Percentiles rank a stretch among this genome's conserved stretches.
Evolutionary conservation across 2,329 filamentous ascomycete species (phyloP).

Genomic region (Aureobasidium namibiae): DNA sequence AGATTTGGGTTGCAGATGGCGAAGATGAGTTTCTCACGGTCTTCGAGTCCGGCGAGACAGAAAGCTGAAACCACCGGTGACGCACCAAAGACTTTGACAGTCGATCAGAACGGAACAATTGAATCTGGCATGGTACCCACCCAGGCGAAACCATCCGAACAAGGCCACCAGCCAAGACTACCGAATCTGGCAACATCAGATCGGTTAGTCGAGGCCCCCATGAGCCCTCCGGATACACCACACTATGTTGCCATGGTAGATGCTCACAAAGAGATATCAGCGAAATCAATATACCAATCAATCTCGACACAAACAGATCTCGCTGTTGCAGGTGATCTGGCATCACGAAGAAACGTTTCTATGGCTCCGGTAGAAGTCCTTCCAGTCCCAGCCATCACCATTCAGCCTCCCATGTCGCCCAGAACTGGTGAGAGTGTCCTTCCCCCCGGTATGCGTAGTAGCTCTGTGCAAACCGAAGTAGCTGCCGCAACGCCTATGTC

Average conservation of each 20-base stretch:
- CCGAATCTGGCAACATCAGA: not conserved
- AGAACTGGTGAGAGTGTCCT: slow-evolving; percentile 66
- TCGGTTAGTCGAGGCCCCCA: not conserved
- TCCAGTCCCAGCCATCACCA: slow-evolving; percentile 65
- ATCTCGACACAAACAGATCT: slow-evolving; percentile 28
- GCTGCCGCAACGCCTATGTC: slow-evolving; percentile 38
- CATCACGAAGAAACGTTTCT: not conserved
- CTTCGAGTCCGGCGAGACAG: slow-evolving; percentile 1
- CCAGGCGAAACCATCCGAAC: not conserved
- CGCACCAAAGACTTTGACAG: not conserved
- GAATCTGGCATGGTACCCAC: not conserved
- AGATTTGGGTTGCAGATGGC: not conserved
- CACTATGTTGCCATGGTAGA: not conserved
- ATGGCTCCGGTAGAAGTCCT: slow-evolving; percentile 6
- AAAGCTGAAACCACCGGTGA: not conserved
- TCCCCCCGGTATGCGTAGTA: slow-evolving; percentile 72
- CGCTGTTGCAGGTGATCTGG: slow-evolving; percentile 11
- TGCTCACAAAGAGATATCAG: too few species aligned
- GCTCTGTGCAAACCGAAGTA: slow-evolving; percentile 68
- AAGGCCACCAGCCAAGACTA: not conserved
- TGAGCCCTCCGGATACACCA: slow-evolving; percentile 22
- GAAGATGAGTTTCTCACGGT: not conserved
- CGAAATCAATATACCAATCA: slow-evolving; percentile 21
- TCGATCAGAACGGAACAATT: not conserved
- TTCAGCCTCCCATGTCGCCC: slow-evolving; percentile 78